These are phyloP conservation scores for Sclerotinia trifoliorum DNA, from an alignment of 2,329 filamentous ascomycete genomes.

Conservation along the genomic window DNA sequence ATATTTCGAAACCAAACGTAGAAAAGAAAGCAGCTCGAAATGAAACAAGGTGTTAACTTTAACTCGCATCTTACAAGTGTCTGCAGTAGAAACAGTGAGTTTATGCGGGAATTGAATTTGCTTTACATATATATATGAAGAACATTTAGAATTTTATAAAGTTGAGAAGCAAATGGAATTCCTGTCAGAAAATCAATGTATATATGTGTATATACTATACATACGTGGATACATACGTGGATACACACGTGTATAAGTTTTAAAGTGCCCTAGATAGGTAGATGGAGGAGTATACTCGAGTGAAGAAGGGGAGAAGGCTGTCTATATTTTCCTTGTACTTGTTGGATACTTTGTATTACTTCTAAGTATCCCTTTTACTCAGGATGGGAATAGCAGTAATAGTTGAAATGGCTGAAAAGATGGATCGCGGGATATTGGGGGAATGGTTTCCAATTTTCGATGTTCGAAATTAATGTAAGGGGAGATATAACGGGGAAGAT, in stretches of 20 bases:
- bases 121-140: no score
- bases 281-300: not conserved
- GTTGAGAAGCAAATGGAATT: no score
- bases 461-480: not conserved
- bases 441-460: conserved; percentile 34
- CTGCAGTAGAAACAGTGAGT: not conserved
- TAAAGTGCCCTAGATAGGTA: not conserved
- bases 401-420: conserved; percentile 34
- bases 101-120: not conserved
- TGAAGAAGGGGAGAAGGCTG: conserved; percentile 1
- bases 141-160: not conserved
- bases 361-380: no score
- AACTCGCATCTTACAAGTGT: not conserved
- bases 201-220: no score
- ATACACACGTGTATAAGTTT: not conserved
- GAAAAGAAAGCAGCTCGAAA: not conserved
- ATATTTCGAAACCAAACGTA: no score
- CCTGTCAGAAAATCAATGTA: not conserved
- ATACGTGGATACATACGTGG: no score
- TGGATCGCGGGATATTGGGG: conserved; percentile 24
- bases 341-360: not conserved
- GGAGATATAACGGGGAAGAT: conserved; percentile 6
- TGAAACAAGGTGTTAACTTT: not conserved
- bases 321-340: not conserved
- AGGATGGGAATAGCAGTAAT: no score